Evolutionary conservation across 31 red algal species (phyloP).

Genomic region (Porphyra umbilicalis): DNA sequence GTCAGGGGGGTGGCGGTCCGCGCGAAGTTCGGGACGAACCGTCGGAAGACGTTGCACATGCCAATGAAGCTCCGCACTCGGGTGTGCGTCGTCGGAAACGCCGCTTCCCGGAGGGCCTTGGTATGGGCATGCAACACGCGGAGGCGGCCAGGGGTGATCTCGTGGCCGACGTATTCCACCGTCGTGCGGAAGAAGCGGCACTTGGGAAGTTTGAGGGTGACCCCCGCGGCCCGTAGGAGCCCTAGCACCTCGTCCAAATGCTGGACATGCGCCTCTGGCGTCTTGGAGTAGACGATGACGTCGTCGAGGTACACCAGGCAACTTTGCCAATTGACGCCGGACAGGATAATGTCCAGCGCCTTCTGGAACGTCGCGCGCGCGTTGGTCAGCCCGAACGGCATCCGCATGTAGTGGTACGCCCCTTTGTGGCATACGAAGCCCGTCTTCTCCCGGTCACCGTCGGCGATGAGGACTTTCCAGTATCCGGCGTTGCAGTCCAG

Average conservation of each 20-base stretch:
- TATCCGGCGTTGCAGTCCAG: constrained; percentile 28
- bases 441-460: constrained; percentile 1
- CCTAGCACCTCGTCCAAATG: constrained; percentile 7
- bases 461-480: constrained; percentile 14
- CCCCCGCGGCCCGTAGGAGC: constrained; percentile 4
- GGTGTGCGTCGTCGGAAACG: background rate
- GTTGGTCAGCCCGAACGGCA: constrained; percentile 8
- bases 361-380: constrained; percentile 7
- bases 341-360: constrained; percentile 1
- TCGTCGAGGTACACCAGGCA: constrained; percentile 23
- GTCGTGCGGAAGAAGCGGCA: constrained; percentile 9
- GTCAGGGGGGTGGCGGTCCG: constrained; percentile 4
- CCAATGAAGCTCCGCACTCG: constrained; percentile 11
- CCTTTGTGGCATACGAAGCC: constrained; percentile 10
- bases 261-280: background rate
- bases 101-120: constrained; percentile 4
- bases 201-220: constrained; percentile 12
- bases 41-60: too few relatives aligned
- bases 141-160: constrained; percentile 1
- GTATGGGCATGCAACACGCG: constrained; percentile 13
- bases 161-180: constrained; percentile 15
- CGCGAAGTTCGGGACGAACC: constrained; percentile 5
- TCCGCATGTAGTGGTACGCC: background rate
- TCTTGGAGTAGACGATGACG: constrained; percentile 7
- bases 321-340: background rate